Base-by-base conservation (phyloP, 2,329 filamentous ascomycete species). In the Botrytis aclada region DNA sequence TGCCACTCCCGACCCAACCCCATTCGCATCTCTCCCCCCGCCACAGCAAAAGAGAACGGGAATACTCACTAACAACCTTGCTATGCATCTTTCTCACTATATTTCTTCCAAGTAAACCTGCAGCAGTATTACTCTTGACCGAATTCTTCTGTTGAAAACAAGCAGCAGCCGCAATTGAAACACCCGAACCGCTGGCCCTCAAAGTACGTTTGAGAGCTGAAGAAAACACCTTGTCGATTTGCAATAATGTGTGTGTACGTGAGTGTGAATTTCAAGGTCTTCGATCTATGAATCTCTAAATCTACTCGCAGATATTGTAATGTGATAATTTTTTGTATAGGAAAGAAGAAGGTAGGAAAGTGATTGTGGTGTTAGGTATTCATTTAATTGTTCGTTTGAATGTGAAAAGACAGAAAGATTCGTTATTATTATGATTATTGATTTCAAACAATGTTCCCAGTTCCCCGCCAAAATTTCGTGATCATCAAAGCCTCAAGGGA, bases 181-280 rank as follows among this genome's bases (percentile, higher is more conserved):
- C 88, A 78, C 94, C 88, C 79, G 89, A 87, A 79, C 91, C 86
- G 82, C 91, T 89, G 79, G 93, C 92, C 84, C 92, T 89, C 81
- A 97, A 86, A 81, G 92, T 89, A 82, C 93, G 90, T 84, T 89
- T 89, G 79, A 95, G 89, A 77, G 88, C 86, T 83, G 91, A 94
- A 86, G 93, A 93, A 88, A 97, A 97, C 95, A 97, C 88, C 86
- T 95, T 97, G 93, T 85, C 91, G 89, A 86, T 81, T 76, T 45
- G 12, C 16, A 51, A 34, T 25, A 9, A 39, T 18, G 14, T 29
- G 8, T 9, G 4, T 56, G 51, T 54, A 29, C 29, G 14, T 18
- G 51, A 29, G 6, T 56, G 51, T 56, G 51, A 18, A 9, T 29
- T 18, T 18, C 1, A 29, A 18, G 14, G n/a, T 4, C n/a, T 16